Percentiles rank a stretch among this genome's conserved stretches.
Evolutionary conservation across 768 basidiomycete species (phyloP).

Genomic region (Mycena sanguinolenta): DNA sequence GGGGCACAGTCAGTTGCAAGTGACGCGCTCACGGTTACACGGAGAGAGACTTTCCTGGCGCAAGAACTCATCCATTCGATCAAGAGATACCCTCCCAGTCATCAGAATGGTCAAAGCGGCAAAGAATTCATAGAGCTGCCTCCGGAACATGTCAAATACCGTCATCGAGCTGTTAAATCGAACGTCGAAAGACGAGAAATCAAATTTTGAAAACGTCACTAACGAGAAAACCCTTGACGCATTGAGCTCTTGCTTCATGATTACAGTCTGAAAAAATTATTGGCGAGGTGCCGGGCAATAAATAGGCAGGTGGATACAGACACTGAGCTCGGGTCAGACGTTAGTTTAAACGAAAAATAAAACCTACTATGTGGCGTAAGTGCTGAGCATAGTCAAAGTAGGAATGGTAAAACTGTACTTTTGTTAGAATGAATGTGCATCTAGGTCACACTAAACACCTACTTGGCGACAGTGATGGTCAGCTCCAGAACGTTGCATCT

Average conservation of each 20-base stretch:
- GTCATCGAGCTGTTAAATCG: constrained; percentile 56
- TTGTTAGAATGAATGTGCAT: not conserved
- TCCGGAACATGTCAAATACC: constrained; percentile 73
- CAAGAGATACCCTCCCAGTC: constrained; percentile 73
- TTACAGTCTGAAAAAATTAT: constrained; percentile 45
- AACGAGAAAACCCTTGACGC: constrained; percentile 57
- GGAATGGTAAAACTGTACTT: constrained; percentile 67
- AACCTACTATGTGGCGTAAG: constrained; percentile 70
- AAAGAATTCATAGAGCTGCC: constrained; percentile 58
- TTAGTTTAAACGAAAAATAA: constrained; percentile 6
- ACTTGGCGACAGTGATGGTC: constrained; percentile 59
- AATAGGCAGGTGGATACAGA: constrained; percentile 16
- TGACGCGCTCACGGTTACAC: no score
- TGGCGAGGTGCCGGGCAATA: not conserved
- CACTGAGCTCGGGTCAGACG: constrained; percentile 24
- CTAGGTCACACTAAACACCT: constrained; percentile 30
- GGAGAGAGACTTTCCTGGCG: constrained; percentile 46
- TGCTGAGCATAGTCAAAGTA: constrained; percentile 72
- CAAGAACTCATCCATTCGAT: constrained; percentile 61
- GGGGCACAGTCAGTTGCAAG: not conserved
- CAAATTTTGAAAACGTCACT: not conserved
- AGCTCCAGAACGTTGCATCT: constrained; percentile 66
- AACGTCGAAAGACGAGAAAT: not conserved
- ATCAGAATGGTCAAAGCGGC: constrained; percentile 41
- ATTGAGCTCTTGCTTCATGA: constrained; percentile 56